Conservation (phyloP, 1,139 yeast genomes). For the Lodderomyces jiufengensis region DNA sequence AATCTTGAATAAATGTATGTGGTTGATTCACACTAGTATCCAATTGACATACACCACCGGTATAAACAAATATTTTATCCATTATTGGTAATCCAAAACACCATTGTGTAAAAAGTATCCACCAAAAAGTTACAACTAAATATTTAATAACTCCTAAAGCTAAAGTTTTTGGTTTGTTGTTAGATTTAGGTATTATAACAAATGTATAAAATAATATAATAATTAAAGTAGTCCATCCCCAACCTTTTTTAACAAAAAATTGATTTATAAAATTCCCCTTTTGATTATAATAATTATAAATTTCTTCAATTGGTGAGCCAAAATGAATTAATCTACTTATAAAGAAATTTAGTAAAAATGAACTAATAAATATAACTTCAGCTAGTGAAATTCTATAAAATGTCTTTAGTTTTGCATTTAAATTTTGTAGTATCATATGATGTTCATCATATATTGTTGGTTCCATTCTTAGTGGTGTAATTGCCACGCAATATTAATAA, state of each 20-base stretch:
- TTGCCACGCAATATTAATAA: not conserved
- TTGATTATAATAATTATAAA: slow-evolving; percentile 55
- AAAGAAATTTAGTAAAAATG: slow-evolving; percentile 31
- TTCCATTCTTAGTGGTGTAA: not conserved
- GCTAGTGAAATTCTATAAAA: slow-evolving; percentile 5
- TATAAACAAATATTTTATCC: slow-evolving; percentile 75
- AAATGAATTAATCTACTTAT: slow-evolving; percentile 33
- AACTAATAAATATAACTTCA: slow-evolving; percentile 25
- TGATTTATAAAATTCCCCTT: slow-evolving; percentile 67
- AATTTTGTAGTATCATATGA: slow-evolving; percentile 10
- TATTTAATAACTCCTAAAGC: slow-evolving; percentile 37
- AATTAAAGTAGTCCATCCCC: slow-evolving; percentile 80
- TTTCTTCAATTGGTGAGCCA: slow-evolving; percentile 34
- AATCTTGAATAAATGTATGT: slow-evolving; percentile 7
- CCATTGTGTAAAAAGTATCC: slow-evolving; percentile 87
- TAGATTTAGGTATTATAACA: not conserved
- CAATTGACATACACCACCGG: slow-evolving; percentile 73
- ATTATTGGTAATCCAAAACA: slow-evolving; percentile 82
- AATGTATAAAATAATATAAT: slow-evolving; percentile 27
- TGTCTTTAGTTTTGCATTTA: slow-evolving; percentile 2
- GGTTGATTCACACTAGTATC: too few species aligned
- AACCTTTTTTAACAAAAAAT: slow-evolving; percentile 79
- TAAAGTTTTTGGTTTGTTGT: slow-evolving; percentile 2
- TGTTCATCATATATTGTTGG: slow-evolving; percentile 20
- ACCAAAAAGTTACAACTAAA: slow-evolving; percentile 62